phyloP scores from a whole-genome alignment of 495 filamentous ascomycete species.

The Aspergillus saccharolyticus region DNA sequence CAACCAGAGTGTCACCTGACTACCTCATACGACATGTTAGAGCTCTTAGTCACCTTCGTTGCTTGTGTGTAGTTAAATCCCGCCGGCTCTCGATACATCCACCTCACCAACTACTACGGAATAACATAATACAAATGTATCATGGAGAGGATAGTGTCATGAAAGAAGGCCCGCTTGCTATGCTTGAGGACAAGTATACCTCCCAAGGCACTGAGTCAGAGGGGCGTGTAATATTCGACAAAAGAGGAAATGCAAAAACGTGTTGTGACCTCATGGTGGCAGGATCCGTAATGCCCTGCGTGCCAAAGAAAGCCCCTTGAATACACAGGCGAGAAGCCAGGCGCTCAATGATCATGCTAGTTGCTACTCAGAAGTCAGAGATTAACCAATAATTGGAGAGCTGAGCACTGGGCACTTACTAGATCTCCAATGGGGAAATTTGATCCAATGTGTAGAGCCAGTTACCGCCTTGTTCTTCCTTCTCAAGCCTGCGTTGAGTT shows the following conservation, averaged over 20 bases:
- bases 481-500: constrained; percentile 51
- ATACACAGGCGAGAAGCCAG: neutral
- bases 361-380: constrained; percentile 23
- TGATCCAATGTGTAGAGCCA: constrained; percentile 97
- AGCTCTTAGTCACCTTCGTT: neutral
- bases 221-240: too few species aligned
- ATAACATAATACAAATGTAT: neutral
- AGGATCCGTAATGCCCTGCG: neutral
- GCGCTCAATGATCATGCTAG: constrained; percentile 10
- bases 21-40: neutral
- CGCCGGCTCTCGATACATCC: neutral
- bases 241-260: neutral
- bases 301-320: neutral
- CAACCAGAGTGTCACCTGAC: neutral
- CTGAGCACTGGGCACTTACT: constrained; percentile 56
- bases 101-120: neutral
- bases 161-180: neutral
- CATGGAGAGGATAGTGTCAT: neutral
- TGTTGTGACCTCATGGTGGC: neutral
- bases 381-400: neutral
- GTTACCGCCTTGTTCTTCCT: constrained; percentile 87
- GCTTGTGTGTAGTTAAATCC: neutral
- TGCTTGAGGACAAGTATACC: neutral
- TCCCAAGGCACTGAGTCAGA: neutral
- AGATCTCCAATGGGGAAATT: constrained; percentile 93